Conservation (phyloP, 352 stramenopile genomes). For the Phytopythium helicoides region DNA sequence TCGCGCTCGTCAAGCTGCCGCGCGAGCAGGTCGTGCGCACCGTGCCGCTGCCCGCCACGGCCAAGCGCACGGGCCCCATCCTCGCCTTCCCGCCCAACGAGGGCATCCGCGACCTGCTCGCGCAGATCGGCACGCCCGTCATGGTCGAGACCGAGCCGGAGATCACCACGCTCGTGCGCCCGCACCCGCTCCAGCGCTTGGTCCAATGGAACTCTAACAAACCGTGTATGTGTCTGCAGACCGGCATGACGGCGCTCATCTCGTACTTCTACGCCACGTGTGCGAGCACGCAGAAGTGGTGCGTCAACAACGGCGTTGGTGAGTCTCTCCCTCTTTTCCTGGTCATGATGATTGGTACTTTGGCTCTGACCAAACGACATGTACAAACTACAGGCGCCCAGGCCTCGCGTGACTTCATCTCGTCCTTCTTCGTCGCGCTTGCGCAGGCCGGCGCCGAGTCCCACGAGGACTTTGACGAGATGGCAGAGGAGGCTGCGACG, state of each 20-base stretch:
- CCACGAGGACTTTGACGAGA: conserved; percentile 73
- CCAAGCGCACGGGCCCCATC: conserved; percentile 78
- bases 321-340: conserved; percentile 16
- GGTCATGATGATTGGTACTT: background rate
- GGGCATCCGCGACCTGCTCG: conserved; percentile 63
- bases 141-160: conserved; percentile 77
- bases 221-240: conserved; percentile 22
- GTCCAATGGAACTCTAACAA: background rate
- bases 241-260: conserved; percentile 83
- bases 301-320: conserved; percentile 84
- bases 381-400: conserved; percentile 34
- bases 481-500: conserved; percentile 81
- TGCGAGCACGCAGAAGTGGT: conserved; percentile 81
- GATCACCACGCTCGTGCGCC: conserved; percentile 73
- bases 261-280: conserved; percentile 88
- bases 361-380: background rate
- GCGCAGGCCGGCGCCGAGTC: conserved; percentile 70
- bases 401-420: conserved; percentile 75
- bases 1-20: conserved; percentile 66
- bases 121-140: conserved; percentile 78
- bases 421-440: conserved; percentile 83
- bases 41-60: conserved; percentile 67
- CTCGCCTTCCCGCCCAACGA: conserved; percentile 75
- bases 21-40: conserved; percentile 74
- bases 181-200: background rate